Evolutionary conservation across 352 stramenopile species (phyloP).

Genomic region (Globisporangium alternatum): DNA sequence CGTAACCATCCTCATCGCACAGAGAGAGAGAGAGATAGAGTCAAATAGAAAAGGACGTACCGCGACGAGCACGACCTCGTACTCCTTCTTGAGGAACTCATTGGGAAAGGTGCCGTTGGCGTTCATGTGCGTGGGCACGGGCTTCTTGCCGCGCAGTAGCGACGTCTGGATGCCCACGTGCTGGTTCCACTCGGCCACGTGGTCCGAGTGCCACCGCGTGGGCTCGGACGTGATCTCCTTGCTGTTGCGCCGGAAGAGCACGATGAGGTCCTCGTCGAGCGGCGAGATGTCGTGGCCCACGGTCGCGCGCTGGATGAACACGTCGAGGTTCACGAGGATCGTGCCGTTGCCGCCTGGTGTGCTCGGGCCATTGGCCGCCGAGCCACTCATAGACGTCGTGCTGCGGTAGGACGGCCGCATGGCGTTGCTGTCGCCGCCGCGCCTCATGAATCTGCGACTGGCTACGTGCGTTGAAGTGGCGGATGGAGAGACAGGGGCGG

Average conservation of each 20-base stretch:
- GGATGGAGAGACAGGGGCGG: conserved; percentile 16
- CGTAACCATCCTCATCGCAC: not conserved
- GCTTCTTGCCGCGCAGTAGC: conserved; percentile 52
- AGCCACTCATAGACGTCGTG: conserved; percentile 11
- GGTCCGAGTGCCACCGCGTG: conserved; percentile 58
- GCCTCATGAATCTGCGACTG: conserved; percentile 14
- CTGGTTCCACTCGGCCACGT: conserved; percentile 78
- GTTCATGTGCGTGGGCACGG: conserved; percentile 14
- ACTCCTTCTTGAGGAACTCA: conserved; percentile 76
- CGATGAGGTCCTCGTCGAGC: conserved; percentile 71
- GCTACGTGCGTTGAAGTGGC: conserved; percentile 14
- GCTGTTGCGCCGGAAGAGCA: conserved; percentile 78
- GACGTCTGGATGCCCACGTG: conserved; percentile 77
- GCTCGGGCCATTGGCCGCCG: not conserved
- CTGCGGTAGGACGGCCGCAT: conserved; percentile 31
- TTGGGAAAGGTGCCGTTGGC: conserved; percentile 11
- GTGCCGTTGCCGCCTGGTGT: conserved; percentile 26
- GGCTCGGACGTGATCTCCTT: conserved; percentile 77
- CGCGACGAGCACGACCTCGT: conserved; percentile 79
- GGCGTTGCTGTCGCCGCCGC: conserved; percentile 19
- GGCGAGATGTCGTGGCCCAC: conserved; percentile 73
- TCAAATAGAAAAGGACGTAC: conserved; percentile 25
- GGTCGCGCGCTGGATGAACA: conserved; percentile 66
- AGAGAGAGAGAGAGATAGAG: conserved; percentile 2
- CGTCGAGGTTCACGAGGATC: conserved; percentile 71